Percentiles rank a stretch among this genome's conserved stretches.
Conservation (phyloP, 345 rosid genomes). For the Citrus trifoliata region DNA sequence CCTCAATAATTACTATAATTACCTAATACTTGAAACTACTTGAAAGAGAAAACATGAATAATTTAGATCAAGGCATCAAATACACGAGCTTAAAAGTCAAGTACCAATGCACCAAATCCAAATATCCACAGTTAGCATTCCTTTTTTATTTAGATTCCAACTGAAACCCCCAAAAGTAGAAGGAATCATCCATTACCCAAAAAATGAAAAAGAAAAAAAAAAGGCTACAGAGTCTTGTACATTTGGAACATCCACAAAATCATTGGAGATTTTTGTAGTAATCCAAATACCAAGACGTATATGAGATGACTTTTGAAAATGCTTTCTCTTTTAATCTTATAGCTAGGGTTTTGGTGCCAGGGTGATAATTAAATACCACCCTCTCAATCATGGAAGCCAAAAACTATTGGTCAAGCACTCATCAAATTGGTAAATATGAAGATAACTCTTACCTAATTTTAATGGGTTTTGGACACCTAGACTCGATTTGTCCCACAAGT, state of each 20-base stretch:
- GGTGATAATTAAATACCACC: constrained; percentile 1
- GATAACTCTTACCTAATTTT: constrained; percentile 6
- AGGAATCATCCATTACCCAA: neutral
- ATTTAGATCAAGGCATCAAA: neutral
- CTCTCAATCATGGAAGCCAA: constrained; percentile 1
- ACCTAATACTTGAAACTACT: neutral
- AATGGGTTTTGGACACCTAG: constrained; percentile 1
- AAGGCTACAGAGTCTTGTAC: neutral
- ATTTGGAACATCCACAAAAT: neutral
- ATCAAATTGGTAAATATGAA: neutral
- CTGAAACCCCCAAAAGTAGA: neutral
- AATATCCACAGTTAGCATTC: neutral
- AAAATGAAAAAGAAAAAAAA: neutral
- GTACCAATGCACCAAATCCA: neutral
- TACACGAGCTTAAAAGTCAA: neutral
- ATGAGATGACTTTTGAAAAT: neutral
- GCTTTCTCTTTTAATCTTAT: neutral
- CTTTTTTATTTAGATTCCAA: neutral
- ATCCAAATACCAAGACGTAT: neutral
- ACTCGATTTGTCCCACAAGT: neutral
- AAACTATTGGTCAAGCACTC: neutral
- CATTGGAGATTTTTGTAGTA: neutral
- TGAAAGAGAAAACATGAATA: neutral
- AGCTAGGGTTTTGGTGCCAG: constrained; percentile 1
- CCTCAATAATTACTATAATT: neutral